Conservation (phyloP, 2,329 filamentous ascomycete genomes). For the Echinosphaeria canescens region DNA sequence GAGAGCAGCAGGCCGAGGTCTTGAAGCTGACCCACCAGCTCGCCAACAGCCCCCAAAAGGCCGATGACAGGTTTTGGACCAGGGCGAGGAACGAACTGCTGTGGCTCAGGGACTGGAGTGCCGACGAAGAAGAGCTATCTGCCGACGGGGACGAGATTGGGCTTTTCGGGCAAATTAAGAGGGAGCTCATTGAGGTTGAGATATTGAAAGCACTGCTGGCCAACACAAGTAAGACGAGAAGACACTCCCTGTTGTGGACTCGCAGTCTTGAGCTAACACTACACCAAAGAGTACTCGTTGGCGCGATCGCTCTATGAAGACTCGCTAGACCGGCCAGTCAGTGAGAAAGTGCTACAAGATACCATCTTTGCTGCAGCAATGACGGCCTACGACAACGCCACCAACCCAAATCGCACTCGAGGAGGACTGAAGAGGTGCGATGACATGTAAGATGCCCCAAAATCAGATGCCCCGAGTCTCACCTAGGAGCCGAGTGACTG, state of each 20-base stretch:
- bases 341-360: constrained; percentile 27
- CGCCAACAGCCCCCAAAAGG: constrained; percentile 23
- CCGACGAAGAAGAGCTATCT: constrained; percentile 15
- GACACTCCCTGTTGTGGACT: background rate
- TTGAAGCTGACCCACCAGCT: constrained; percentile 34
- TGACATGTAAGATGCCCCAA: constrained; percentile 31
- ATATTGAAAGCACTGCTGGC: constrained; percentile 45
- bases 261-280: background rate
- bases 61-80: constrained; percentile 42
- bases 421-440: constrained; percentile 60
- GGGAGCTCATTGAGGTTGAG: constrained; percentile 43
- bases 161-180: constrained; percentile 35
- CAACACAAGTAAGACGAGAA: constrained; percentile 28
- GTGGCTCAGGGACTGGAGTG: constrained; percentile 57
- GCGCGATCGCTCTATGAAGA: constrained; percentile 40
- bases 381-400: constrained; percentile 59
- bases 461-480: background rate
- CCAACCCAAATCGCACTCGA: constrained; percentile 56
- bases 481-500: background rate
- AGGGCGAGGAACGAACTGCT: constrained; percentile 39
- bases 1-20: constrained; percentile 40
- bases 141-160: constrained; percentile 17
- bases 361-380: constrained; percentile 42
- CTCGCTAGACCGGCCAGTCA: constrained; percentile 23
- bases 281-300: constrained; percentile 35